These are phyloP conservation scores for Trichoderma oligosporum DNA, from an alignment of 2,329 filamentous ascomycete species.

Conservation along the genomic window DNA sequence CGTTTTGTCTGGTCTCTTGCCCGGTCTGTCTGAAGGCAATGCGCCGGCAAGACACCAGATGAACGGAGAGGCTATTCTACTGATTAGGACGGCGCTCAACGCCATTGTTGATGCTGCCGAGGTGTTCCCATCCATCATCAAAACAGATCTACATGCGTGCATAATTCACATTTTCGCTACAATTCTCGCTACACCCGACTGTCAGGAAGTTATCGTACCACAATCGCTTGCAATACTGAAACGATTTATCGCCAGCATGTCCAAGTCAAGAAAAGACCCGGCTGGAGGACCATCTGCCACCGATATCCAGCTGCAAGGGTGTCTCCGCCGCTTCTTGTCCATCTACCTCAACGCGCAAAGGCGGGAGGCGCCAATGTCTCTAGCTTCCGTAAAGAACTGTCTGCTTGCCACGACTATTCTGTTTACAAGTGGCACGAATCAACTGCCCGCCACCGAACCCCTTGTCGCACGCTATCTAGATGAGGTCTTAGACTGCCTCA, in stretches of 20 bases:
- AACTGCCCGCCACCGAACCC: slow-evolving; percentile 70
- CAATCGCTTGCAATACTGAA: slow-evolving; percentile 88
- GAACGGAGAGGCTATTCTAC: slow-evolving; percentile 78
- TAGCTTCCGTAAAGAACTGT: slow-evolving; percentile 89
- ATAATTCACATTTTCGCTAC: slow-evolving; percentile 96
- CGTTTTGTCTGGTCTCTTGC: slow-evolving; percentile 81
- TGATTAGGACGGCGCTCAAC: slow-evolving; percentile 76
- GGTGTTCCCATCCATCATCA: slow-evolving; percentile 94
- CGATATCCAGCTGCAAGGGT: slow-evolving; percentile 72
- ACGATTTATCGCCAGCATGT: slow-evolving; percentile 78
- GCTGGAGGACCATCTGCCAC: slow-evolving; percentile 47
- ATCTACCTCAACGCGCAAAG: slow-evolving; percentile 75
- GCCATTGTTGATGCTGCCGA: slow-evolving; percentile 91
- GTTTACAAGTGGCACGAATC: slow-evolving; percentile 73
- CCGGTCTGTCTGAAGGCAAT: slow-evolving; percentile 68
- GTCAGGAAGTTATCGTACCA: slow-evolving; percentile 84
- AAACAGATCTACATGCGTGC: slow-evolving; percentile 91
- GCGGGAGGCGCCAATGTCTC: slow-evolving; percentile 67
- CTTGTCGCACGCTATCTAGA: slow-evolving; percentile 71
- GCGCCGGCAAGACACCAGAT: slow-evolving; percentile 69
- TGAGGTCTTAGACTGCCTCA: slow-evolving; percentile 80
- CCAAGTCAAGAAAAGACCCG: slow-evolving; percentile 40
- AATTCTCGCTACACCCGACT: slow-evolving; percentile 76
- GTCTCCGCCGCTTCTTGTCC: slow-evolving; percentile 74
- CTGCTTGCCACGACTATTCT: slow-evolving; percentile 85